Base-by-base conservation (phyloP, 345 rosid genomes). In the Gynandropsis gynandra region DNA sequence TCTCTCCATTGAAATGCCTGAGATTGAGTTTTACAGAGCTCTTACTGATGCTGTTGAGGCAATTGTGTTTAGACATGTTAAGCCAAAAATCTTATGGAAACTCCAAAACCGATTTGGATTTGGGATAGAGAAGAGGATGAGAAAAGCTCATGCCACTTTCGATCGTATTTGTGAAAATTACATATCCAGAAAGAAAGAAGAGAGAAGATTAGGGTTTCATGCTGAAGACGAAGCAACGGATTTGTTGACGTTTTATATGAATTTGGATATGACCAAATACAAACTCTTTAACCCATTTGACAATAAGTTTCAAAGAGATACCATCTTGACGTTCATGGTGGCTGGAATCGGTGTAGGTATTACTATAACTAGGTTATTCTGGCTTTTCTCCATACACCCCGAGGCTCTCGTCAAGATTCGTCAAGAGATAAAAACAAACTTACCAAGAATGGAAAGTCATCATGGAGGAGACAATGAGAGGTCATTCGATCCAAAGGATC, bases 231-330 rank as follows among this genome's bases (percentile, higher is more conserved):
- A 37, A 37, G n/a, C 1, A 9, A 16, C 29, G 12, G 76, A 74
- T 61, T 5, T 72, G 3, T 20, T 77, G 16, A 62, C 68, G 18
- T 63, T 61, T 0, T 72, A 59, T 13, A 43, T 74, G 20, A 54
- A 21, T 14, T 37, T 35, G 5, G 44, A 57, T 11, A 38, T 17
- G 1, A 21, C 10, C 15, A 44, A 8, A 17, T 44, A 21, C 27
- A 17, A 44, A 16, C 16, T 44, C 1, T 40, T 39, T 4, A 42
- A 50, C 2, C 31, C 52, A 7, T 10, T 9, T 45, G 61, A 48
- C 4, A 62, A 69, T 12, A 44, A 67, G 39, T 74, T 69, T 43
- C 11, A 74, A 12, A 69, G 69, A 47, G 83, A 74, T 45, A 72
- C 52, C 19, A 20, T 74, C 16, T 6, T 72, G 31, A 69, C 37